Base-by-base conservation (phyloP, 495 filamentous ascomycete genomes). In the Talaromyces adpressus region DNA sequence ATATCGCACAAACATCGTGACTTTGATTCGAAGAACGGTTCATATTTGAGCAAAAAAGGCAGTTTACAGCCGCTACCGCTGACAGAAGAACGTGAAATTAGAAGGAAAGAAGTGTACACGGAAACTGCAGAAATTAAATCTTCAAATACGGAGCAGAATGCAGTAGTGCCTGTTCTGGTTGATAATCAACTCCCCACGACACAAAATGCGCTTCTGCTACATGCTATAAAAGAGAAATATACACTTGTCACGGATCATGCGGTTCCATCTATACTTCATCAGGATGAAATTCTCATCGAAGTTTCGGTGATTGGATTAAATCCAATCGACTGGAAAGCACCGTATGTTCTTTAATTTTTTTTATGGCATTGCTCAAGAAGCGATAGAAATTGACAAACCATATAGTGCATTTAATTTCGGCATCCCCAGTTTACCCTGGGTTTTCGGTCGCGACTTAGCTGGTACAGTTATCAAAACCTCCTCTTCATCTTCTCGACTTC, bases 241-340 rank as follows among this genome's bases (percentile, higher is more conserved):
- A 71, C 75, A 27, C 62, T 79, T 53, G 77, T 78, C 20, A 64
- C 69, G 23, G 71, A 82, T 62, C 81, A 87, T 67, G 70, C 72
- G 25, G 75, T 87, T 36, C 84, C 85, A 16, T 68, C 70, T 1
- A 70, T 73, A 52, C 65, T 71, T 20, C 66, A 77, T 57, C 69
- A 79, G 29, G 71, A 77, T 25, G 84, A 88, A 69, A 77, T 87
- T 25, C 75, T 88, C 4, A 77, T 87, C 59, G 78, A 81, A 68
- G 76, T 83, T 64, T 59, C 22, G 30, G 83, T 81, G 8, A 82
- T 89, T 72, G 88, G 87, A 3, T 72, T 91, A 58, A 90, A 89
- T 71, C 88, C 87, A 3, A 82, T 89, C 56, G 88, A 91, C 70
- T 90, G 88, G 88, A 90, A 90, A 74, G 83, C 79, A 66, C 85